phyloP scores from a whole-genome alignment of 352 stramenopile species.

The Pythium phragmitis region DNA sequence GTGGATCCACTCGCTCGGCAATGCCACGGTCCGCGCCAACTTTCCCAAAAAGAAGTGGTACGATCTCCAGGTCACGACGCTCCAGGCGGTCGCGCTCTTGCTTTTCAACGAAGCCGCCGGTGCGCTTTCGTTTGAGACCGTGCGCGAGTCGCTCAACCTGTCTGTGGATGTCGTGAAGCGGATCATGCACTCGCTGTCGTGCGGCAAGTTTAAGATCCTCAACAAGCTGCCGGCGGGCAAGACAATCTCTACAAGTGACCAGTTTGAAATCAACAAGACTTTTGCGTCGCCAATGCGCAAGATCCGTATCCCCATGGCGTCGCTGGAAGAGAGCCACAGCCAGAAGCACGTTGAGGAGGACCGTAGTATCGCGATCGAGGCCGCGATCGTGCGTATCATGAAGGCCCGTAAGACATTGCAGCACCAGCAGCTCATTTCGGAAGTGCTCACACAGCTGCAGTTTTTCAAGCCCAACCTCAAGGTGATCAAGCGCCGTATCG shows the following conservation, averaged over 20 bases:
- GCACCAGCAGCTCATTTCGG: constrained; percentile 98
- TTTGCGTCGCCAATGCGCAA: constrained; percentile 97
- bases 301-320: constrained; percentile 98
- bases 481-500: constrained; percentile 97
- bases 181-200: constrained; percentile 98
- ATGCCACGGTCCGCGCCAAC: constrained; percentile 89
- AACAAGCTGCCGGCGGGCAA: constrained; percentile 92
- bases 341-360: constrained; percentile 98
- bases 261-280: constrained; percentile 93
- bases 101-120: constrained; percentile 92
- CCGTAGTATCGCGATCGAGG: constrained; percentile 97
- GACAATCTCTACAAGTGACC: constrained; percentile 94
- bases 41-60: constrained; percentile 93
- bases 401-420: constrained; percentile 97
- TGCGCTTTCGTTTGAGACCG: constrained; percentile 87
- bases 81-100: constrained; percentile 96
- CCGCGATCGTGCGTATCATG: constrained; percentile 99
- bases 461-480: constrained; percentile 99
- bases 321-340: constrained; percentile 97
- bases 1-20: constrained; percentile 97
- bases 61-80: constrained; percentile 97
- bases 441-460: constrained; percentile 96
- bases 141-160: constrained; percentile 93
- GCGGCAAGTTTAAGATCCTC: constrained; percentile 98
- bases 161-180: constrained; percentile 96